A percentile compares a stretch with the other conserved stretches of the same genome.
These are phyloP conservation scores for Onygenales sp. DNA, from an alignment of 2,329 filamentous ascomycete genomes.

Conservation along the genomic window DNA sequence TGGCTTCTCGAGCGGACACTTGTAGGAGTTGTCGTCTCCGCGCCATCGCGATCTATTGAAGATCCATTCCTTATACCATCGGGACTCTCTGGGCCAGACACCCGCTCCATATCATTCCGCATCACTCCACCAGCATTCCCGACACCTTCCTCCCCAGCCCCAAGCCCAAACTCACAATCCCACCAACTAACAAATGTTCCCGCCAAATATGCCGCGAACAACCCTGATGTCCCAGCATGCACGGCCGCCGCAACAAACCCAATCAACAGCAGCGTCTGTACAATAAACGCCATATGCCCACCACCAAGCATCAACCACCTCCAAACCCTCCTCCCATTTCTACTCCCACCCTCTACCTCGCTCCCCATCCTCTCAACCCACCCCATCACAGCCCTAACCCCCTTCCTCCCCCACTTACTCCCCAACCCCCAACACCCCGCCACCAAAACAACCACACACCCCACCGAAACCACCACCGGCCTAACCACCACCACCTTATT, in stretches of 20 bases:
- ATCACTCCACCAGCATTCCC: not conserved
- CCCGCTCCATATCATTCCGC: not conserved
- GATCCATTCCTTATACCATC: too few species aligned
- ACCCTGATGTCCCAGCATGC: constrained; percentile 46
- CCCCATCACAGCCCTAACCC: constrained; percentile 11
- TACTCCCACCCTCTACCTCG: constrained; percentile 17
- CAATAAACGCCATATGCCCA: constrained; percentile 26
- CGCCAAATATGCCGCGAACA: constrained; percentile 51
- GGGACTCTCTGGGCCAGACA: not conserved
- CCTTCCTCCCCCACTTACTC: constrained; percentile 55
- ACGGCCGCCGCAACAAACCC: constrained; percentile 40
- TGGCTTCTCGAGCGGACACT: not conserved
- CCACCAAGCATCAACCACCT: constrained; percentile 23
- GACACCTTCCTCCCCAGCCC: not conserved
- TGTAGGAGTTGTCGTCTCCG: not conserved
- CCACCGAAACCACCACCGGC: constrained; percentile 42
- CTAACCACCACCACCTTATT: constrained; percentile 36
- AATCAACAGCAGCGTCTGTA: constrained; percentile 37
- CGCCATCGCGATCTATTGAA: not conserved
- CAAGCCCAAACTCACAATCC: constrained; percentile 21
- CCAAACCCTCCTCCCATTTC: constrained; percentile 29
- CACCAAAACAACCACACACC: constrained; percentile 20
- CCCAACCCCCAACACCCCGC: constrained; percentile 60
- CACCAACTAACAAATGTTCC: constrained; percentile 44
- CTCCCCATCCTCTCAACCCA: constrained; percentile 15